Evolutionary conservation across 2,329 filamentous ascomycete genomes (phyloP), one percentile per base, ranked within the genome.

Genomic region (Calonectria pteridis): DNA sequence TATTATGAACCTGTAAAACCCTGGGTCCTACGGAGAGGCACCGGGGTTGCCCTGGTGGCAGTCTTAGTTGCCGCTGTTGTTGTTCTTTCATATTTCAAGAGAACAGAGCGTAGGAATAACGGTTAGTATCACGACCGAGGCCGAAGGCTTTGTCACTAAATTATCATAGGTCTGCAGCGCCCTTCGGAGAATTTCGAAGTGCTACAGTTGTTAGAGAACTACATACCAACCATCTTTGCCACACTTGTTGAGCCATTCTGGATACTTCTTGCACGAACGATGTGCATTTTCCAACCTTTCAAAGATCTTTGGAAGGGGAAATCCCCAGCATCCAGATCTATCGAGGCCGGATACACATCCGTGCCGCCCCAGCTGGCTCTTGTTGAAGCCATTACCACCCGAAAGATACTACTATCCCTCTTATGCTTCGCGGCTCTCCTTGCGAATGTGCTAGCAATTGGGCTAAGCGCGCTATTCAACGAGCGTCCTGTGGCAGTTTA

Each of bases 271-370:
- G 63, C 62, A 2, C 33, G 71, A 23, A 64, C 66, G 0, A 49
- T 73, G 49, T 69, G 71, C 26, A 58, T 67, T 11, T 62, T 73
- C 14, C 66, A 69, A 23, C 71, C 71, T 9, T 73, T 73, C 28
- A 51, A 51, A 3, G 71, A 73, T 40, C 50, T 73, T 18, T 59
- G 58, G 29, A n/a, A 33, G 20, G 71, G 66, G 3, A 37, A 37
- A 1, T 40, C 49, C 6, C 26, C 0, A 5, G 51, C 67, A 2
- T 13, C 23, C 0, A 55, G 20, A 6, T 67, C 65, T 2, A 43
- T 73, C 3, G 55, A 53, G 7, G 29, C 67, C 4, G 53, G 18
- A 29, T 67, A 73, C n/a, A 66, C 53, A 4, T 40, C 71, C 3
- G 23, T 73, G 6, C 71, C 71, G 1, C 71, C 71, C 2, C 71